Percentiles rank a stretch among this genome's conserved stretches.
Evolutionary conservation across 2,329 filamentous ascomycete genomes (phyloP).

Genomic region (Xylaria sp.): DNA sequence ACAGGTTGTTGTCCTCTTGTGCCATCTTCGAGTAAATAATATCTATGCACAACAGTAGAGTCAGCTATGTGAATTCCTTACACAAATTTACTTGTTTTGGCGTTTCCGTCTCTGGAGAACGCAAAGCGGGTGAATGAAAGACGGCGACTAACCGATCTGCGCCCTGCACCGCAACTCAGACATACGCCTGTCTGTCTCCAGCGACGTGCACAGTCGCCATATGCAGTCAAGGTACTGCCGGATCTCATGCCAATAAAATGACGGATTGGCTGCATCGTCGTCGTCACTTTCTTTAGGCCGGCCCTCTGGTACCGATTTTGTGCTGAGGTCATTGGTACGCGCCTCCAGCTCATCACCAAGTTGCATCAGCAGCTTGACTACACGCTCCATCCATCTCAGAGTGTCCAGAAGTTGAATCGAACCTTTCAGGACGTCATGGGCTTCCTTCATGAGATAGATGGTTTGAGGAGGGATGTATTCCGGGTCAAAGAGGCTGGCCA

Average conservation of each 20-base stretch:
- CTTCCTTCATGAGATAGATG: slow-evolving; percentile 54
- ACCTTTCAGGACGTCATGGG: slow-evolving; percentile 52
- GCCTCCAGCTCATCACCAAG: slow-evolving; percentile 51
- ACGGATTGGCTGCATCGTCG: slow-evolving; percentile 40
- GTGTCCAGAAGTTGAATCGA: slow-evolving; percentile 54
- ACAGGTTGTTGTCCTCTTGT: slow-evolving; percentile 56
- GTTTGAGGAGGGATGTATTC: slow-evolving; percentile 50
- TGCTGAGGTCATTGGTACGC: slow-evolving; percentile 34
- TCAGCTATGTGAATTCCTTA: too few relatives aligned
- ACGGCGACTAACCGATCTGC: slow-evolving; percentile 42
- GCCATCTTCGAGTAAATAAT: slow-evolving; percentile 58
- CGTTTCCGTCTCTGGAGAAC: too few relatives aligned
- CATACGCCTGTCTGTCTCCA: slow-evolving; percentile 54
- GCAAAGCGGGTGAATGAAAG: too few relatives aligned
- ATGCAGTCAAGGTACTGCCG: slow-evolving; percentile 53
- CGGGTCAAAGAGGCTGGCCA: slow-evolving; percentile 31
- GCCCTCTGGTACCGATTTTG: slow-evolving; percentile 20
- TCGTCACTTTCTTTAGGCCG: slow-evolving; percentile 21
- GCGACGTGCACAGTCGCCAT: slow-evolving; percentile 46
- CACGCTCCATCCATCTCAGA: slow-evolving; percentile 54
- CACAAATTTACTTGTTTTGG: too few relatives aligned
- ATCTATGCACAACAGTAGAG: slow-evolving; percentile 28
- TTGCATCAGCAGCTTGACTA: slow-evolving; percentile 50
- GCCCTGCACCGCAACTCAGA: slow-evolving; percentile 53
- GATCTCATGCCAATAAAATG: slow-evolving; percentile 53